Conservation (phyloP, 805 yeast species). For the Candida saitoana region DNA sequence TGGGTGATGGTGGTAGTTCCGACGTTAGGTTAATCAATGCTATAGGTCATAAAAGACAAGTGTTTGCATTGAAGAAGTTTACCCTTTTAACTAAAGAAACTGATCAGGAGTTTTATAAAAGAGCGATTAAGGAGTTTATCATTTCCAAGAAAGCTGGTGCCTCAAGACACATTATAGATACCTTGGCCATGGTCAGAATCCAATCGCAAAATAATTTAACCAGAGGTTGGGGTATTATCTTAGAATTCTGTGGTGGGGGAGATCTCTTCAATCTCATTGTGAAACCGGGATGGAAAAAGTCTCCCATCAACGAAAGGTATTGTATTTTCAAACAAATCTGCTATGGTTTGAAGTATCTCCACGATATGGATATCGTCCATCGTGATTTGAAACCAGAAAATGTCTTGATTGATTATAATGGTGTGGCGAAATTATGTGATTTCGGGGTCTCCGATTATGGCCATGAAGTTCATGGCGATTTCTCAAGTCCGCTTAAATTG, state of each 20-base stretch:
- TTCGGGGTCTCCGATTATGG: constrained; percentile 73
- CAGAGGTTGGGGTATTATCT: constrained; percentile 73
- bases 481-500: constrained; percentile 34
- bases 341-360: constrained; percentile 58
- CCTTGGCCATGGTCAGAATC: constrained; percentile 51
- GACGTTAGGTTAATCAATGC: constrained; percentile 49
- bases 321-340: constrained; percentile 69
- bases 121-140: constrained; percentile 62
- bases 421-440: constrained; percentile 66
- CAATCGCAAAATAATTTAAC: constrained; percentile 51
- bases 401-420: constrained; percentile 53
- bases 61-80: constrained; percentile 65
- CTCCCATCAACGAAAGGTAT: constrained; percentile 48
- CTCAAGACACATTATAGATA: constrained; percentile 59
- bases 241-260: constrained; percentile 60
- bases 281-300: constrained; percentile 56
- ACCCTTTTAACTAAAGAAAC: constrained; percentile 57
- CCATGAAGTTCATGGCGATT: constrained; percentile 50
- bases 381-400: constrained; percentile 76
- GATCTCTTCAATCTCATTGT: constrained; percentile 57
- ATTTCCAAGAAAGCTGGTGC: constrained; percentile 51
- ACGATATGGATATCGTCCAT: constrained; percentile 64
- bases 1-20: constrained; percentile 74
- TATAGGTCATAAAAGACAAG: constrained; percentile 36
- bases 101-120: constrained; percentile 57